Percentiles rank a stretch among this genome's conserved stretches.
Evolutionary conservation across 164 flowering plant species (phyloP).

Genomic region (Nymphaea thermarum): DNA sequence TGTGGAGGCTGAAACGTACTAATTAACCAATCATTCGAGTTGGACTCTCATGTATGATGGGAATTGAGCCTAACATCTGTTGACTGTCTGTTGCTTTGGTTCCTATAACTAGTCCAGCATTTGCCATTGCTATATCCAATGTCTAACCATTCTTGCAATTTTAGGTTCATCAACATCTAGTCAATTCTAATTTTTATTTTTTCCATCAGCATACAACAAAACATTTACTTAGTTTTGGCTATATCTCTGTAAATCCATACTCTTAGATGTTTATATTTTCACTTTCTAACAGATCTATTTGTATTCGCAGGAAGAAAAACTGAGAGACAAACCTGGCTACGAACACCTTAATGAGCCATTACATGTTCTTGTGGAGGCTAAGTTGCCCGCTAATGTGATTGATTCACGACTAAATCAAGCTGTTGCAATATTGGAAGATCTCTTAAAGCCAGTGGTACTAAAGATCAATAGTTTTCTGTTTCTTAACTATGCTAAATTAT

Average conservation of each 20-base stretch:
- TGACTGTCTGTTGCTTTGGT: no score
- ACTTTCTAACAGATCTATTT: not conserved
- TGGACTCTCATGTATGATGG: not conserved
- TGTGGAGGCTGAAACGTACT: no score
- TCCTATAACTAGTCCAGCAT: no score
- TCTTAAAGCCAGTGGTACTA: slow-evolving; percentile 75
- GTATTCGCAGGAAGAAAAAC: slow-evolving; percentile 53
- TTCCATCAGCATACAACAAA: no score
- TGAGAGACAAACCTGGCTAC: slow-evolving; percentile 75
- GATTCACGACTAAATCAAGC: slow-evolving; percentile 66
- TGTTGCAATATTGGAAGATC: slow-evolving; percentile 43
- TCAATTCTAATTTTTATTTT: no score
- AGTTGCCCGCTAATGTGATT: slow-evolving; percentile 57
- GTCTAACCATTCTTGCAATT: no score
- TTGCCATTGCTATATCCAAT: no score
- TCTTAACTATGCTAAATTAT: not conserved
- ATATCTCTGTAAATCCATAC: not conserved
- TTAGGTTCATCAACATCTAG: not conserved
- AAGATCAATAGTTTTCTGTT: slow-evolving; percentile 2
- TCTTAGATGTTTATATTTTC: not conserved
- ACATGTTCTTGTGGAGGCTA: slow-evolving; percentile 74
- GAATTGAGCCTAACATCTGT: not conserved
- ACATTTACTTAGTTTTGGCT: not conserved
- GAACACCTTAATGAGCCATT: slow-evolving; percentile 84
- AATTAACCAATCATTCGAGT: no score